phyloP scores from a whole-genome alignment of 441 rosid genomes.

The Erodium trifolium region DNA sequence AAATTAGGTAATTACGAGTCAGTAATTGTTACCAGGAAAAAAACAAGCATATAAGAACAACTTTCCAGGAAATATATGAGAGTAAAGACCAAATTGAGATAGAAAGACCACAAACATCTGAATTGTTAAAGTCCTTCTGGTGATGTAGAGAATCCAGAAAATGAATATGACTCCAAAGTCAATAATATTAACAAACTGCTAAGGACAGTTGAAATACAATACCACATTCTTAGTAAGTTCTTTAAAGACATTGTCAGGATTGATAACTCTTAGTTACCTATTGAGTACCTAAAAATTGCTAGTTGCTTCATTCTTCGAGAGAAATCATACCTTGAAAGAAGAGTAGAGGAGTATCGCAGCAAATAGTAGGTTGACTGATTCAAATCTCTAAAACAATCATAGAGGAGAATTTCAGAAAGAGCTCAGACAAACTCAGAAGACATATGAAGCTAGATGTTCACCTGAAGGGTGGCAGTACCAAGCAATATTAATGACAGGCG shows the following conservation, averaged over 20 bases:
- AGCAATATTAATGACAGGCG: slow-evolving; percentile 65
- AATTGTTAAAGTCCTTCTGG: background rate
- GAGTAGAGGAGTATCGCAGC: slow-evolving; percentile 78
- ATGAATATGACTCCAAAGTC: background rate
- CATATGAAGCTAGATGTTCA: slow-evolving; percentile 21
- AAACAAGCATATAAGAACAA: background rate
- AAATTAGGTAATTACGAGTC: slow-evolving; percentile 14
- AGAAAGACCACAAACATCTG: slow-evolving; percentile 7
- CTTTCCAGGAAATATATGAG: background rate
- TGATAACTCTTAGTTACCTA: background rate
- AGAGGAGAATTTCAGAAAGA: slow-evolving; percentile 9
- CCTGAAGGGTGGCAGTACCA: slow-evolving; percentile 91
- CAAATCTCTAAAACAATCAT: slow-evolving; percentile 54
- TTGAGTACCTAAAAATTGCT: background rate
- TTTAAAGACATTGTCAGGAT: background rate
- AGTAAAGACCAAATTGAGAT: background rate
- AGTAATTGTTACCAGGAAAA: slow-evolving; percentile 14
- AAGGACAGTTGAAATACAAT: background rate
- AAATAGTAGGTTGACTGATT: slow-evolving; percentile 65
- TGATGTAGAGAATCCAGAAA: background rate
- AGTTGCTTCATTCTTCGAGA: slow-evolving; percentile 20
- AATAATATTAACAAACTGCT: background rate
- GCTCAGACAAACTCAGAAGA: slow-evolving; percentile 11
- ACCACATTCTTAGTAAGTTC: background rate
- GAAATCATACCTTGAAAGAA: slow-evolving; percentile 59